Percentiles rank a stretch among this genome's conserved stretches.
Conservation (phyloP, 345 rosid genomes). For the Populus euphratica region DNA sequence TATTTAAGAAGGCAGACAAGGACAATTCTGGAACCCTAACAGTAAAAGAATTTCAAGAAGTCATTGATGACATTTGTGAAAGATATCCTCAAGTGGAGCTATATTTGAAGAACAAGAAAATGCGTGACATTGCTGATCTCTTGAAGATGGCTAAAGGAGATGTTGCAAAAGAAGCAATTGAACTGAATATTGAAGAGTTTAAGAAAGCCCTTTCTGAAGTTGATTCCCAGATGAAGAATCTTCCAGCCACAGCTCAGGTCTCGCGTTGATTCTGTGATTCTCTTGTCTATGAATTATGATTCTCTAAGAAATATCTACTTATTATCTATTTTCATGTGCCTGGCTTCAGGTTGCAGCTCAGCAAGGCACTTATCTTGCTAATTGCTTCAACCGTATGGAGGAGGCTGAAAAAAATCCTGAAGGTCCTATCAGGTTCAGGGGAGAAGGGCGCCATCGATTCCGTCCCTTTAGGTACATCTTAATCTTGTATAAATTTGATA, state of each 20-base stretch:
- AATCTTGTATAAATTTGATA: neutral
- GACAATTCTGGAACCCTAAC: slow-evolving; percentile 92
- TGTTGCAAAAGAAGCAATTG: slow-evolving; percentile 52
- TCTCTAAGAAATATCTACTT: neutral
- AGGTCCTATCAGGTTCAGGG: slow-evolving; percentile 93
- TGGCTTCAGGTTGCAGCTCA: slow-evolving; percentile 80
- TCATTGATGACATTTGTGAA: slow-evolving; percentile 64
- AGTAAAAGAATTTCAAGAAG: slow-evolving; percentile 72
- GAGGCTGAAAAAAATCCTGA: slow-evolving; percentile 77
- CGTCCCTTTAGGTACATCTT: slow-evolving; percentile 77
- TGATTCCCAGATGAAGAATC: slow-evolving; percentile 85
- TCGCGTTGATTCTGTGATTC: neutral
- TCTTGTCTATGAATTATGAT: neutral
- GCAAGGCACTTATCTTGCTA: slow-evolving; percentile 87
- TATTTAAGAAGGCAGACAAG: slow-evolving; percentile 81
- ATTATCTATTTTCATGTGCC: neutral
- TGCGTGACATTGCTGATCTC: slow-evolving; percentile 61
- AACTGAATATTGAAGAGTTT: slow-evolving; percentile 75
- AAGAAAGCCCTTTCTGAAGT: slow-evolving; percentile 76
- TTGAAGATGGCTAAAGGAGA: slow-evolving; percentile 59
- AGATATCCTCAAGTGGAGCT: slow-evolving; percentile 94
- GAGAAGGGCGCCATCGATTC: slow-evolving; percentile 92
- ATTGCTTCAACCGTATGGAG: slow-evolving; percentile 93
- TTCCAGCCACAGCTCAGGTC: slow-evolving; percentile 98
- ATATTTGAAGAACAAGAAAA: slow-evolving; percentile 68